Base-by-base conservation (phyloP, 305 asterid species). In the Fraxinus dipetala region DNA sequence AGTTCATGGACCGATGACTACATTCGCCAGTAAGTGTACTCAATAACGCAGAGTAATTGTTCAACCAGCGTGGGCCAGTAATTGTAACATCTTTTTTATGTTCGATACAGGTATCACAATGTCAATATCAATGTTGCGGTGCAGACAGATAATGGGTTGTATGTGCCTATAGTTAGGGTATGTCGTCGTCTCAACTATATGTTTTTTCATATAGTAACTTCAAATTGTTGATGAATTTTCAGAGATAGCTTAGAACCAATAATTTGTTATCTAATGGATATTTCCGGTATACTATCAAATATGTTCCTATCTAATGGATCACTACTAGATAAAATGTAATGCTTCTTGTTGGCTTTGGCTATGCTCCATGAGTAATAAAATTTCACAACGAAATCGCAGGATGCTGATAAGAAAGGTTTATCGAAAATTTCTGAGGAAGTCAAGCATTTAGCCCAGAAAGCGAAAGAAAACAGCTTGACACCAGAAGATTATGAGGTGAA, bases 321-420 rank as follows among this genome's bases (percentile, higher is more conserved):
- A n/a, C 65, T 54, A n/a, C 24, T 54, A 54, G 65, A 54, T 54
- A 51, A n/a, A 54, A 54, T n/a, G 38, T 32, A 30, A 63, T 80
- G 75, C 18, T 63, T 63, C 13, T 63, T 24, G 72, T 63, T 63
- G 70, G 34, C 72, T 63, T 35, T 63, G 72, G 32, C n/a, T 63
- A 30, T 63, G 34, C 34, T 69, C 38, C 51, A 74, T 77, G 75
- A 77, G 35, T 73, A 70, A 31, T 78, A 31, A 30, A 51, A 79
- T 82, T 74, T 26, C 78, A 77, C 69, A 28, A 63, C 22, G 35
- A 79, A 79, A 82, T 70, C 80, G 83, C 90, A 97, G 99, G 98
- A 97, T 78, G 98, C 98, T 63, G 99, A 97, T 90, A 93, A 95
- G 93, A 97, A 95, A 90, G 97, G 99, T 75, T 87, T 97, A 73